Evolutionary conservation across 148 eudicot species (phyloP).

Genomic region (Amaranthus cruentus): DNA sequence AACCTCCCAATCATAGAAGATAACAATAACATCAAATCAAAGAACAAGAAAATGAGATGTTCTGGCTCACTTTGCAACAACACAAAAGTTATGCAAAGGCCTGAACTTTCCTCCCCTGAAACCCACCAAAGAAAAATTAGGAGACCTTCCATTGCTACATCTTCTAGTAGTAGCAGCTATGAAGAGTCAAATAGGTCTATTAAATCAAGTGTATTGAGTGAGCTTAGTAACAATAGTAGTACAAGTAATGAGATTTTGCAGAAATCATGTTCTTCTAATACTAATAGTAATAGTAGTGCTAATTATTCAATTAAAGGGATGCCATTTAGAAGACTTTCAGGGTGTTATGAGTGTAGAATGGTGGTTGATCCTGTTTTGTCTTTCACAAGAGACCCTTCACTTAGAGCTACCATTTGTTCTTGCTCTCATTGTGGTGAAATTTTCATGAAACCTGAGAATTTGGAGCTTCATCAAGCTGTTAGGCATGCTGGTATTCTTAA

Average conservation of each 20-base stretch:
- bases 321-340: constrained; percentile 75
- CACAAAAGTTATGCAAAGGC: constrained; percentile 80
- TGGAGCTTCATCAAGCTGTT: constrained; percentile 87
- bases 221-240: constrained; percentile 15
- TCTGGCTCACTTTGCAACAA: constrained; percentile 83
- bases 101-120: constrained; percentile 43
- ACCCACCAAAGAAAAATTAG: constrained; percentile 33
- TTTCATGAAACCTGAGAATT: constrained; percentile 70
- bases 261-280: constrained; percentile 21
- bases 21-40: constrained; percentile 27
- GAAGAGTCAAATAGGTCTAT: constrained; percentile 40
- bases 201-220: constrained; percentile 28
- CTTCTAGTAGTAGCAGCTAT: constrained; percentile 18
- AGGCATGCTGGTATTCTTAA: constrained; percentile 74
- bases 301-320: constrained; percentile 46
- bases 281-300: background rate
- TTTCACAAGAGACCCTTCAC: constrained; percentile 70
- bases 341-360: constrained; percentile 89
- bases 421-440: constrained; percentile 83
- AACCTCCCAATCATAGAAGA: constrained; percentile 23
- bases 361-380: constrained; percentile 83
- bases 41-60: constrained; percentile 71
- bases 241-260: constrained; percentile 10
- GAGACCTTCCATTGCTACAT: constrained; percentile 14
- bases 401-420: constrained; percentile 58